Conservation (phyloP, 2,329 filamentous ascomycete species). For the Alternaria metachromatica region DNA sequence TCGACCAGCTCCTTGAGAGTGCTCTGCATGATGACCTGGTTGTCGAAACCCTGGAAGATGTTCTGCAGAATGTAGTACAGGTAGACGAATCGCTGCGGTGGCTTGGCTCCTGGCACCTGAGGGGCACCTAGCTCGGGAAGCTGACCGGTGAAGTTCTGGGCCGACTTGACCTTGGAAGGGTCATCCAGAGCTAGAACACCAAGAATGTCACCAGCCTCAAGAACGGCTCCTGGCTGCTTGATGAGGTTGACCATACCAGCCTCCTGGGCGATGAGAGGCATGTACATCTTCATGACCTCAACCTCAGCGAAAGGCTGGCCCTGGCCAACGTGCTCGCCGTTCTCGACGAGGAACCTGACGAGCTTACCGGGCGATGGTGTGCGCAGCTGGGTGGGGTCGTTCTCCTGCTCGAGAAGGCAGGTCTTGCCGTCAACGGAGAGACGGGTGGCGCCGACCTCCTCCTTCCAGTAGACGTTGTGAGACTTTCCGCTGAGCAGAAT, state of each 20-base stretch:
- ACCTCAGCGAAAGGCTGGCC: conserved; percentile 96
- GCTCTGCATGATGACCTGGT: conserved; percentile 91
- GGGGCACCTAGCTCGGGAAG: conserved; percentile 86
- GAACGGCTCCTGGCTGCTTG: conserved; percentile 97
- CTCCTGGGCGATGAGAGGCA: conserved; percentile 94
- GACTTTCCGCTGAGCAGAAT: conserved; percentile 89
- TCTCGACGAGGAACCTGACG: conserved; percentile 96
- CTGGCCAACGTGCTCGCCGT: conserved; percentile 89
- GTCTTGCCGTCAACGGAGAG: conserved; percentile 98
- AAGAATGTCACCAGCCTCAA: conserved; percentile 98
- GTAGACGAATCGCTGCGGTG: conserved; percentile 83
- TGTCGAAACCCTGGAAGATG: conserved; percentile 93
- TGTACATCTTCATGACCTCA: conserved; percentile 99
- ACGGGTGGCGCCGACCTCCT: conserved; percentile 94
- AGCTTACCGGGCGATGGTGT: conserved; percentile 96
- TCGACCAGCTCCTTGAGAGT: conserved; percentile 89
- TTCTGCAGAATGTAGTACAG: conserved; percentile 80
- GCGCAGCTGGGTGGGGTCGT: conserved; percentile 95
- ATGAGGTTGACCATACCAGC: conserved; percentile 97
- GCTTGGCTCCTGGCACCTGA: conserved; percentile 87
- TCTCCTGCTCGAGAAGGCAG: conserved; percentile 96
- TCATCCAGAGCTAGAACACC: conserved; percentile 96
- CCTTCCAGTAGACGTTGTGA: conserved; percentile 99
- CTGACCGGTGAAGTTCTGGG: conserved; percentile 89
- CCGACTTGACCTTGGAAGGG: conserved; percentile 94